Base-by-base conservation (phyloP, 1,284 basidiomycete species). In the Acaromyces ingoldii region DNA sequence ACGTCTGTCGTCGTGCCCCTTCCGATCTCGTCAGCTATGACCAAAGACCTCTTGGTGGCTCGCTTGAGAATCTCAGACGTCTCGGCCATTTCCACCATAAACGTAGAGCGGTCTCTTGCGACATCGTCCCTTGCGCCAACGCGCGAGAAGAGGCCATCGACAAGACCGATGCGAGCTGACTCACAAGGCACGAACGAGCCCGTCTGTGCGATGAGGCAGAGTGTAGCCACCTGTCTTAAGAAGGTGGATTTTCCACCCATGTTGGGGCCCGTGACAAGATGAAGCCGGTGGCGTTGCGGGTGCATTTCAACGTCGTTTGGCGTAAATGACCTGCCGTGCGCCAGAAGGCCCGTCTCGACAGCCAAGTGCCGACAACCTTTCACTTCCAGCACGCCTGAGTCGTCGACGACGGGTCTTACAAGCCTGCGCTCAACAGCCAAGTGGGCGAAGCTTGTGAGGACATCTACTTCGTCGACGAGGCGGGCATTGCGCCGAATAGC, bases 111-210 rank as follows among this genome's bases (percentile, higher is more conserved):
- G 73, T 95, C 91, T 55, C 88, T 83, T 75, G 89, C 95, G 29
- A 98, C 77, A 72, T 98, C 92, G 73, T 98, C 93, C 71, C 89
- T 87, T 0, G 95, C 93, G 0, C 93, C 95, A n/a, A 98, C 84
- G 45, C 93, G 82, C 19, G 89, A 90, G 75, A 97, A 97, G 7
- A 98, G 79, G 58, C 84, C 84, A 77, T 98, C 93, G 6, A 96
- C 86, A 11, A 97, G 79, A 1, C 93, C 91, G 37, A 98, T 78
- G 26, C 78, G 77, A 1, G 89, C 91, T 17, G 76, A 73, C 44
- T 86, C 83, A 24, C 92, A 91, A 1, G 95, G 95, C 0, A 98
- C 91, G 75, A 89, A 98, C 6, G 86, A 88, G 2, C 93, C 93
- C 5, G 84, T 83, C 76, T 99, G 93, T 0, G 92, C 93, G 1